Evolutionary conservation across 306 rosid species (phyloP).

Genomic region (Dryas alaskensis): DNA sequence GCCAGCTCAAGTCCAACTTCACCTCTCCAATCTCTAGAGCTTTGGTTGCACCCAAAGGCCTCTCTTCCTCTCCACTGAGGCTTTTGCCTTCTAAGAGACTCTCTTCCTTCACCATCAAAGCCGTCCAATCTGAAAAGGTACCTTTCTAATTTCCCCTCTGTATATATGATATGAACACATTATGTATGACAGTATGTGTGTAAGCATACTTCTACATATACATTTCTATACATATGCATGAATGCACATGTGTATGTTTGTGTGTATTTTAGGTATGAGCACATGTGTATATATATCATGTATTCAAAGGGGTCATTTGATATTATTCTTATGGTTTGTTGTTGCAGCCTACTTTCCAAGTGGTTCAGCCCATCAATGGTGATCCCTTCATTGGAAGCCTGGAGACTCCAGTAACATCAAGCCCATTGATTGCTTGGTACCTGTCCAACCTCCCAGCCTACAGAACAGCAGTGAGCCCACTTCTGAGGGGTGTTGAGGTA

Average conservation of each 20-base stretch:
- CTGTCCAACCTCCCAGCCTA: conserved; percentile 95
- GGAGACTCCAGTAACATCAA: conserved; percentile 93
- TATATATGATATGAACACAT: too few species aligned
- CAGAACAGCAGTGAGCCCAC: conserved; percentile 88
- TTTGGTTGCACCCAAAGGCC: conserved; percentile 66
- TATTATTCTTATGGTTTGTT: background rate
- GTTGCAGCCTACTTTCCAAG: conserved; percentile 74
- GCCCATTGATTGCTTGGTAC: conserved; percentile 93
- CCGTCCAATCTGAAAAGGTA: conserved; percentile 84
- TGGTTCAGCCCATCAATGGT: conserved; percentile 90
- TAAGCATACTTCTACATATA: background rate
- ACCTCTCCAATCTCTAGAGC: conserved; percentile 50
- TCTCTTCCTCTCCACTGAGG: conserved; percentile 53
- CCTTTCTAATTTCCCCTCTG: too few species aligned
- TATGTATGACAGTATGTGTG: background rate
- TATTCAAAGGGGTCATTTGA: too few species aligned
- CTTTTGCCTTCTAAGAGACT: conserved; percentile 34
- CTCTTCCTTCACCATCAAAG: conserved; percentile 59
- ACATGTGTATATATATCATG: too few species aligned
- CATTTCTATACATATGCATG: background rate
- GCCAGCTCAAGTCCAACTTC: conserved; percentile 83
- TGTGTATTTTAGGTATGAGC: too few species aligned
- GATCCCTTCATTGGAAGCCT: conserved; percentile 98
- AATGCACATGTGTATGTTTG: too few species aligned
- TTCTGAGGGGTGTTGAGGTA: conserved; percentile 80